phyloP scores from a whole-genome alignment of 1,284 basidiomycete species.

The Crocinoboletus sp. region DNA sequence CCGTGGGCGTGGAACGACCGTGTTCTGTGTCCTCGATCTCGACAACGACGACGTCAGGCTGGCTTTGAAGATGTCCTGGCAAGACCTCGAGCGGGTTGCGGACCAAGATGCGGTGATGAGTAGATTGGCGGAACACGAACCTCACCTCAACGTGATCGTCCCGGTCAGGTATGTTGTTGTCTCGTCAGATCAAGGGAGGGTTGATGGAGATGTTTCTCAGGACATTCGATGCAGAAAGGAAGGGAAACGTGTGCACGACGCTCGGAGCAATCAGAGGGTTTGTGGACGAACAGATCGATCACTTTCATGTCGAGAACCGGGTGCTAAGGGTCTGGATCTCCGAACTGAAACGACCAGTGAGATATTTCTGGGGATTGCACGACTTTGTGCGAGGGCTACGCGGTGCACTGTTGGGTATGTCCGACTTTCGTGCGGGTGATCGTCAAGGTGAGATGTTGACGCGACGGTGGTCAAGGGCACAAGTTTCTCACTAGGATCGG shows the following conservation, averaged over 20 bases:
- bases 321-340: background rate
- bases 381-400: constrained; percentile 10
- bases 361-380: constrained; percentile 12
- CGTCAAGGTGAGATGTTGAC: too few species aligned
- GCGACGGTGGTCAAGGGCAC: too few species aligned
- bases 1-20: constrained; percentile 13
- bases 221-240: background rate
- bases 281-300: background rate
- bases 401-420: constrained; percentile 6
- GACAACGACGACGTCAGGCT: background rate
- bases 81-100: background rate
- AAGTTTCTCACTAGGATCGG: too few species aligned
- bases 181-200: too few species aligned
- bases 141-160: too few species aligned
- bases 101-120: too few species aligned
- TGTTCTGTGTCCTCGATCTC: constrained; percentile 1
- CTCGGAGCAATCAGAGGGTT: constrained; percentile 7
- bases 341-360: constrained; percentile 2
- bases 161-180: too few species aligned
- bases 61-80: background rate
- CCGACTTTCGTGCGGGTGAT: too few species aligned
- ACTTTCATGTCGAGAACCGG: constrained; percentile 1
- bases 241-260: constrained; percentile 1
- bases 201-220: too few species aligned
- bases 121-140: too few species aligned